phyloP scores from a whole-genome alignment of 805 yeast genomes.

The Yamadazyma sp. region DNA sequence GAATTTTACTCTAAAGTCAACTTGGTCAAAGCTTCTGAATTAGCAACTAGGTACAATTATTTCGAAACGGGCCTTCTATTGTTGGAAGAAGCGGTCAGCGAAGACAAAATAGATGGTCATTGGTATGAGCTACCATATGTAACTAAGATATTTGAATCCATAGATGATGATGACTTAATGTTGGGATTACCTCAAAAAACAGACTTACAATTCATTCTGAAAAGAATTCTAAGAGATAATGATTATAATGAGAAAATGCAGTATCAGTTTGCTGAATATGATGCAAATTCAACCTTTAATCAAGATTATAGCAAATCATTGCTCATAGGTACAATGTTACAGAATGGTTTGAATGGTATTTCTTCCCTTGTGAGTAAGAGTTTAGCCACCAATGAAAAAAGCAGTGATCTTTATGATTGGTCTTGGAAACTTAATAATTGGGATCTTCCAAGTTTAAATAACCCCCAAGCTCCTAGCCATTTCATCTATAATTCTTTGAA shows the following conservation, averaged over 20 bases:
- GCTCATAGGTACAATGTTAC: conserved; percentile 37
- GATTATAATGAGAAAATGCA: conserved; percentile 40
- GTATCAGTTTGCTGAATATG: conserved; percentile 57
- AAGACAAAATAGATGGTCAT: conserved; percentile 6
- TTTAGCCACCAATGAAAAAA: not conserved
- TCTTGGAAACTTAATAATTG: conserved; percentile 77
- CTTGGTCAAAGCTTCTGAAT: conserved; percentile 19
- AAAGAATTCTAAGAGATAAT: conserved; percentile 30
- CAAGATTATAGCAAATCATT: conserved; percentile 1
- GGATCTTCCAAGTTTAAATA: conserved; percentile 58
- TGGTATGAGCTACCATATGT: conserved; percentile 19
- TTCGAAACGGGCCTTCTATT: conserved; percentile 46
- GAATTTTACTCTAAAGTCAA: conserved; percentile 29
- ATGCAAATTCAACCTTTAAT: conserved; percentile 30
- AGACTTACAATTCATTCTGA: conserved; percentile 49
- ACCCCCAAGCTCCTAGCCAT: conserved; percentile 37
- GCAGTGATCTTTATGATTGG: conserved; percentile 49
- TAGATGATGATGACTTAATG: conserved; percentile 62
- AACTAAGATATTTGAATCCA: conserved; percentile 42
- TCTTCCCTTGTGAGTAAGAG: conserved; percentile 43
- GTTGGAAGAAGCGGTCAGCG: conserved; percentile 40
- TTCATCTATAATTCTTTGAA: conserved; percentile 48
- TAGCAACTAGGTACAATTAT: conserved; percentile 30
- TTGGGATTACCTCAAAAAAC: conserved; percentile 64
- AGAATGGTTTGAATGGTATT: conserved; percentile 57